Evolutionary conservation across 108 stramenopile species (phyloP), one percentile per base, ranked within the genome.

Genomic region (Cyclotella choctawhatcheeana): DNA sequence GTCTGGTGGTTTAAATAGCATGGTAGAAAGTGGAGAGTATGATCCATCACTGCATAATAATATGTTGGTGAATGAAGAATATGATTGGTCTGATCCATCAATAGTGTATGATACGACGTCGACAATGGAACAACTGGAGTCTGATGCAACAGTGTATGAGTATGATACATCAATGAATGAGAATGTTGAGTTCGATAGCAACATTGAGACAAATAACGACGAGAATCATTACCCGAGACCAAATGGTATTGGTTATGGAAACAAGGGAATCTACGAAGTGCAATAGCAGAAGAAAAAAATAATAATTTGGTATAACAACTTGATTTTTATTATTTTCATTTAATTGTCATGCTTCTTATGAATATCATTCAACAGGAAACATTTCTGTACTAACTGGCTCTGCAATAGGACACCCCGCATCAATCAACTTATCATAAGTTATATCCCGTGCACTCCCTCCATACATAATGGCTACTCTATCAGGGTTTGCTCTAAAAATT

Each of bases 391-490:
- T 62, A 20, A 71, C 34, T 16, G 30, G 25, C 17, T 59, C 60
- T 32, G 59, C 71, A 22, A 71, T 40, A 2, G 71, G 71, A 16
- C 59, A 50, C n/a, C 71, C 71, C 25, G n/a, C 47, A 10, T 30
- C 48, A 2, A 61, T 45, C 5, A 71, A 48, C 16, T 34, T 30
- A 25, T 71, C 52, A 32, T 30, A 26, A 6, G n/a, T 40, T 10
- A 70, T 22, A 37, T 70, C 69, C 8, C 43, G 32, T 30, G 43
- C 21, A 43, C 69, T 17, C 2, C 61, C 60, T 6, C 35, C 29
- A 20, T 47, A 71, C 5, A 71, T 20, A 50, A 71, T 32, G 8
- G 30, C 71, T 5, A 71, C 43, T 47, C 61, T 59, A 2, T 37
- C 71, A 43, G 32, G 17, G 6, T 37, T 26, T 21, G 71, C 40